Base-by-base conservation (phyloP, 352 stramenopile species). In the Discostella stelligera region DNA sequence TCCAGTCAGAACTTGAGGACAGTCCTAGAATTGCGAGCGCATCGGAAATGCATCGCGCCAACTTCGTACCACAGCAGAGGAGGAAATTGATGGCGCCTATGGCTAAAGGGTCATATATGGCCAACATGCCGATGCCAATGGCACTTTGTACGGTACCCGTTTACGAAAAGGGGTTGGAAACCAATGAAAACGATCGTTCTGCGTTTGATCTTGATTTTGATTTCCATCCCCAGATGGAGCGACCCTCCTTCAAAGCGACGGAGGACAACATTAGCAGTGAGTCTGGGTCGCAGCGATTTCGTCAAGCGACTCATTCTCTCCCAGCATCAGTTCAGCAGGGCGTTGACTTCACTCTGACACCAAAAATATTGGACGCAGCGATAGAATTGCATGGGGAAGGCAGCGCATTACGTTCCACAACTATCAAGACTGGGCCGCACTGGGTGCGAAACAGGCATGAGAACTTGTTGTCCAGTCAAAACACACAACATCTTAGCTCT, bases 271-370 rank as follows among this genome's bases (percentile, higher is more conserved):
- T 32, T 32, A 5, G 27, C 27, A 32, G 27, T 32, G 27, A 32
- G 5, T 5, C 27, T 32, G 27, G 27, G 27, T 32, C 27, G 27
- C 27, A 32, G 27, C 27, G 27, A 6, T 32, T 32, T 32, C 27
- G 27, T 32, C 27, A 32, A 32, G 27, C 2, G 27, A 32, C 5
- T 32, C n/a, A n/a, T n/a, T 14, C 41, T 14, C 21, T 25, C 66
- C 52, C 53, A 80, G 21, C 49, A 60, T 20, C 56, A 41, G 0
- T 20, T 55, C 46, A 27, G 32, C 66, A 66, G 18, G 25, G 63
- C 21, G 55, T 88, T n/a, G 88, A 94, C 67, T 89, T 92, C 41
- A 94, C 89, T 10, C 44, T 71, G 2, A 79, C 94, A 39, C 91
- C 91, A 6, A 82, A 89, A 66, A 58, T 84, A 3, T 53, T 95